A percentile compares a stretch with the other conserved stretches of the same genome.
phyloP scores from a whole-genome alignment of 805 yeast species.

The Pichia nakasei region DNA sequence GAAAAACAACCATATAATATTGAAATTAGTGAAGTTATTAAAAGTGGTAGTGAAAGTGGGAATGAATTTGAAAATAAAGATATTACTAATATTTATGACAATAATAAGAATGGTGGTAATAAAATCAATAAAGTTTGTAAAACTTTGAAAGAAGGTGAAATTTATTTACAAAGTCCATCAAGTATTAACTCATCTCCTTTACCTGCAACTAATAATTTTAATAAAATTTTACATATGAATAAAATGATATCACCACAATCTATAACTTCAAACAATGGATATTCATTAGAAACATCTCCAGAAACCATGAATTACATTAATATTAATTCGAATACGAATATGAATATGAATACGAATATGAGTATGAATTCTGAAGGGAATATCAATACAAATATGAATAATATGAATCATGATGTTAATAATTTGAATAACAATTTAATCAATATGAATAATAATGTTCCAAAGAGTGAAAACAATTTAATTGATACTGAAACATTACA shows the following conservation, averaged over 20 bases:
- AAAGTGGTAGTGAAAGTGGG: too few species aligned
- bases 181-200: constrained; percentile 5
- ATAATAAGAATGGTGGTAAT: not conserved
- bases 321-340: too few species aligned
- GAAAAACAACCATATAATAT: not conserved
- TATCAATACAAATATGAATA: not conserved
- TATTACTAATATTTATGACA: not conserved
- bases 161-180: constrained; percentile 5
- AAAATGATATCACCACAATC: not conserved
- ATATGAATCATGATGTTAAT: not conserved
- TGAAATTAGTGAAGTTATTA: too few species aligned
- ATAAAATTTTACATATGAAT: not conserved
- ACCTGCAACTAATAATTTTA: not conserved
- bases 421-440: not conserved
- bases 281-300: not conserved
- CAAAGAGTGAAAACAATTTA: not conserved
- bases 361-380: too few species aligned
- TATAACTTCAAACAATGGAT: not conserved
- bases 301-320: too few species aligned
- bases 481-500: constrained; percentile 2
- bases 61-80: too few species aligned
- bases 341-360: too few species aligned
- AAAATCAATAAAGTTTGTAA: not conserved
- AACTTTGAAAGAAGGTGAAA: not conserved
- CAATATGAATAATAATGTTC: not conserved